phyloP scores from a whole-genome alignment of 73 alveolate genomes.

The Paramecium bursaria region DNA sequence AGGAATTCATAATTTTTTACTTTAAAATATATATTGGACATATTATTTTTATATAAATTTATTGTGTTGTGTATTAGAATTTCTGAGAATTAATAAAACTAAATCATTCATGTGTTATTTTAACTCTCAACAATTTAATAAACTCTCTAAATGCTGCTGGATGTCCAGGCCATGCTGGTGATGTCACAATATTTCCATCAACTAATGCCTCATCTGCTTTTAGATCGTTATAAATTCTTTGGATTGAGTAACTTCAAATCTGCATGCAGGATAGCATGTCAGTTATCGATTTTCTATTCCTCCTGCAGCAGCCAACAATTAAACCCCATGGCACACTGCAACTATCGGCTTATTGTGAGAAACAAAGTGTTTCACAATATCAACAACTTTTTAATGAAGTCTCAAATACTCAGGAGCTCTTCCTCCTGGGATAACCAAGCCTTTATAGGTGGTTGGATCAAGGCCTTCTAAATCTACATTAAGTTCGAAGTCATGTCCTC shows the following conservation, averaged over 20 bases:
- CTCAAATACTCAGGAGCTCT: constrained; percentile 97
- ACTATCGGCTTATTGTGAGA: constrained; percentile 90
- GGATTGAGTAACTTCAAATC: constrained; percentile 85
- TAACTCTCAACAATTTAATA: constrained; percentile 83
- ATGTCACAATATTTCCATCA: constrained; percentile 91
- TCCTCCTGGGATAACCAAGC: constrained; percentile 94
- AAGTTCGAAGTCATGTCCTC: constrained; percentile 85
- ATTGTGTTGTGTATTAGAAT: too few relatives aligned
- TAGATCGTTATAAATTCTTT: constrained; percentile 77
- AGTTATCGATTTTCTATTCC: constrained; percentile 82
- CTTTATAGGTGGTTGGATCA: constrained; percentile 83
- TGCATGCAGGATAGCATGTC: constrained; percentile 87
- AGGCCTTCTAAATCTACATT: constrained; percentile 83
- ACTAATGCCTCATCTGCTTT: constrained; percentile 88
- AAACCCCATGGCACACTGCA: constrained; percentile 93
- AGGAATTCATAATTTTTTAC: not conserved
- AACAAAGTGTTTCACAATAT: constrained; percentile 81
- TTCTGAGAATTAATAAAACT: too few relatives aligned
- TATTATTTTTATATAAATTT: too few relatives aligned
- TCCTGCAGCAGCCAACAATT: constrained; percentile 84
- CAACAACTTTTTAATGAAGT: constrained; percentile 80
- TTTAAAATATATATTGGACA: too few relatives aligned
- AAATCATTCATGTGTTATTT: constrained; percentile 66
- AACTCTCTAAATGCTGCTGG: constrained; percentile 82
- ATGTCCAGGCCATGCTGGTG: constrained; percentile 93